Evolutionary conservation across 1,284 basidiomycete species (phyloP).

Genomic region (Tremellales sp.): DNA sequence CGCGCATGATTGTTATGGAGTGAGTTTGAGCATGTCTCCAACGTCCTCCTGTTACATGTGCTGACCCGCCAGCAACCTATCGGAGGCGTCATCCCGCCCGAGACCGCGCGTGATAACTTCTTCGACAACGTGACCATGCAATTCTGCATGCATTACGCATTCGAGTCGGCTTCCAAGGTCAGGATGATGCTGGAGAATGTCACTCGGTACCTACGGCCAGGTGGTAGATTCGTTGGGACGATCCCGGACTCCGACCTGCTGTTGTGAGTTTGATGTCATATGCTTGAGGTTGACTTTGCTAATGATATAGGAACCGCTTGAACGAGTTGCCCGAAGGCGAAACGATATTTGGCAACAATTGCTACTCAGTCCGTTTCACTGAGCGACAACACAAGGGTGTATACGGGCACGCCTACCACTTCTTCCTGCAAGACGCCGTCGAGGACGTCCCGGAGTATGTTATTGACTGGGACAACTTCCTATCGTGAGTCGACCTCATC

Average conservation of each 20-base stretch:
- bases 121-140: slow-evolving; percentile 98
- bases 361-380: slow-evolving; percentile 85
- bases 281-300: background rate
- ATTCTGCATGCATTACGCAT: slow-evolving; percentile 99
- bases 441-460: slow-evolving; percentile 96
- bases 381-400: slow-evolving; percentile 58
- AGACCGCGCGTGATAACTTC: slow-evolving; percentile 51
- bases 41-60: background rate
- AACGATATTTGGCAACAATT: slow-evolving; percentile 81
- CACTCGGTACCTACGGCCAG: slow-evolving; percentile 67
- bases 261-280: slow-evolving; percentile 56
- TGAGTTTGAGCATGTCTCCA: slow-evolving; percentile 28
- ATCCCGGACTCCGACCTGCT: slow-evolving; percentile 81
- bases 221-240: slow-evolving; percentile 90
- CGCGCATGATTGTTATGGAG: slow-evolving; percentile 81
- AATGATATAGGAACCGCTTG: slow-evolving; percentile 57
- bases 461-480: slow-evolving; percentile 90
- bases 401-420: slow-evolving; percentile 89
- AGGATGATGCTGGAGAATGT: slow-evolving; percentile 93
- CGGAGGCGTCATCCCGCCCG: slow-evolving; percentile 62
- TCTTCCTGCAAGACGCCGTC: slow-evolving; percentile 91
- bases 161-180: slow-evolving; percentile 80
- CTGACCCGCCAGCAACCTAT: slow-evolving; percentile 56
- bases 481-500: slow-evolving; percentile 58
- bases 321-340: slow-evolving; percentile 61